phyloP scores from a whole-genome alignment of 225 moss, liverwort and hornwort genomes.

The Pseudoscleropodium purum region DNA sequence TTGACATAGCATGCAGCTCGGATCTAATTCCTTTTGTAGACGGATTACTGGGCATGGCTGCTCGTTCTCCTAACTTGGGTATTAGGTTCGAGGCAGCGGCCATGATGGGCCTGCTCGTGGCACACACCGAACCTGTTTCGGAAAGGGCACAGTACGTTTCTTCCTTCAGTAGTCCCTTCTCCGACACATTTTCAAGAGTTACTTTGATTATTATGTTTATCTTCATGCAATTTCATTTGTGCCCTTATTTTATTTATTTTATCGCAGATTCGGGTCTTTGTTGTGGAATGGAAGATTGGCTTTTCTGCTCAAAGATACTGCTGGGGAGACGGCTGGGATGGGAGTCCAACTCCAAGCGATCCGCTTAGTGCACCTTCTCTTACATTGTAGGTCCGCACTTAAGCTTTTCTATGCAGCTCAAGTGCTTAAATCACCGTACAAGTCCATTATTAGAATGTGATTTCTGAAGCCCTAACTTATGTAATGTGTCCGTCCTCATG shows the following conservation, averaged over 20 bases:
- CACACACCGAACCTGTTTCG: slow-evolving; percentile 62
- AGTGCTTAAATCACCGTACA: neutral
- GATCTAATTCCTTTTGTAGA: slow-evolving; percentile 36
- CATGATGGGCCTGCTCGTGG: slow-evolving; percentile 60
- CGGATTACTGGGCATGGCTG: slow-evolving; percentile 57
- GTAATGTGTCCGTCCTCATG: neutral
- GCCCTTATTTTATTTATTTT: neutral
- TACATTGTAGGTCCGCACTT: slow-evolving; percentile 86
- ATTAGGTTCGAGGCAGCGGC: slow-evolving; percentile 70
- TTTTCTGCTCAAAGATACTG: slow-evolving; percentile 42
- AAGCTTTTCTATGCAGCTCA: neutral
- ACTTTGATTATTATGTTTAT: neutral
- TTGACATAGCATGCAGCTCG: slow-evolving; percentile 2
- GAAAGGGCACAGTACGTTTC: slow-evolving; percentile 67
- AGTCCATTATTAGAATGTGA: neutral
- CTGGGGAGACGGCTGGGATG: slow-evolving; percentile 39
- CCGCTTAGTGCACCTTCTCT: slow-evolving; percentile 82
- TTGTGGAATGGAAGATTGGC: slow-evolving; percentile 50
- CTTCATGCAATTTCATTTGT: neutral
- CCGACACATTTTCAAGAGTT: neutral
- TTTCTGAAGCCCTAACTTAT: neutral
- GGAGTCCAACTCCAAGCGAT: slow-evolving; percentile 80
- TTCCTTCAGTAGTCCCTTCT: neutral
- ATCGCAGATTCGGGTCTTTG: slow-evolving; percentile 66
- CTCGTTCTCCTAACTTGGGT: slow-evolving; percentile 35